Conservation (phyloP, 1,284 basidiomycete species). For the Erythrobasidium hasegawianum region DNA sequence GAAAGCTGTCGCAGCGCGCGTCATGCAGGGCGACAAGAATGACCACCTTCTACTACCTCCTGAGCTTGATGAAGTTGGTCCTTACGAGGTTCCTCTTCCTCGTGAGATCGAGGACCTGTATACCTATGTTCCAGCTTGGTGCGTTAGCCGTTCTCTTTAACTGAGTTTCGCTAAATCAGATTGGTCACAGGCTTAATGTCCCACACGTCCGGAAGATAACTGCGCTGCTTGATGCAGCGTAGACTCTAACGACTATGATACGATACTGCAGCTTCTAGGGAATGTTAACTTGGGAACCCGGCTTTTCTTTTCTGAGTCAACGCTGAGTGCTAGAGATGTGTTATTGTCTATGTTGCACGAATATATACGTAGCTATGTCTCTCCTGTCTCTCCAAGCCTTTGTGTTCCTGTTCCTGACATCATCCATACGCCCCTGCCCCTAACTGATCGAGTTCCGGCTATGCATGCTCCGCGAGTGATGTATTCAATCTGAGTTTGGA, state of each 20-base stretch:
- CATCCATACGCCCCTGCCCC: no score
- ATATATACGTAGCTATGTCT: no score
- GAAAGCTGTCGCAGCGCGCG: conserved; percentile 88
- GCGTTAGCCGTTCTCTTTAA: not conserved
- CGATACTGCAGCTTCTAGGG: no score
- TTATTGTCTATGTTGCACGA: no score
- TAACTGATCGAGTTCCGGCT: not conserved
- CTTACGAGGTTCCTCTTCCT: conserved; percentile 80
- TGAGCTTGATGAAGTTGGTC: conserved; percentile 90
- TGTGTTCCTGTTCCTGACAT: no score
- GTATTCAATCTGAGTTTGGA: no score
- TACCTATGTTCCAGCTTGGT: conserved; percentile 32
- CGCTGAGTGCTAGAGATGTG: no score
- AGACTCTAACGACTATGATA: no score
- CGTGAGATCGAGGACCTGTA: conserved; percentile 62
- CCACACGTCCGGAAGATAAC: conserved; percentile 31
- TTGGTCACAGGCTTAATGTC: conserved; percentile 14
- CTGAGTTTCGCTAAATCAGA: not conserved
- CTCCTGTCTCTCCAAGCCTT: no score
- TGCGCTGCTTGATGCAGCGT: conserved; percentile 14
- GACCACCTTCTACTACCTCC: conserved; percentile 90
- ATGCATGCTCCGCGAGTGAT: conserved; percentile 9
- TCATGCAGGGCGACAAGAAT: conserved; percentile 88
- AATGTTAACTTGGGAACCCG: no score
- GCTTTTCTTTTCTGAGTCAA: no score